These are phyloP conservation scores for Gossypium thurberi DNA, from an alignment of 345 rosid genomes.

Conservation along the genomic window DNA sequence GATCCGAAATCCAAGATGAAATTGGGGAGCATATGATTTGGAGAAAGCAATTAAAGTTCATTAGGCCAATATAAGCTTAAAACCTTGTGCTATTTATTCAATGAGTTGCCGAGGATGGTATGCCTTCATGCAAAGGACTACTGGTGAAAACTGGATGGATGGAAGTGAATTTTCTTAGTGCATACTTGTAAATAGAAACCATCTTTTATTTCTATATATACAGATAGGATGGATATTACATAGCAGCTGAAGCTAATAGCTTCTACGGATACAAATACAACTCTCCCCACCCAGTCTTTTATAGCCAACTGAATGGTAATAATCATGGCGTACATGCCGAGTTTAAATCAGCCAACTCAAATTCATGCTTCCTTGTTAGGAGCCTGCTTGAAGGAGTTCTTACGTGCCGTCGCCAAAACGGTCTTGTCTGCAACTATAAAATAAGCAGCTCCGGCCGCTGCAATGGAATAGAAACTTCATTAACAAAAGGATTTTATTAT, in stretches of 20 bases:
- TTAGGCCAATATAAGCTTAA: neutral
- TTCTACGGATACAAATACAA: neutral
- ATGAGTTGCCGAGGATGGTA: too few species aligned
- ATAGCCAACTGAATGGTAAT: neutral
- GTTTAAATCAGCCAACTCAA: neutral
- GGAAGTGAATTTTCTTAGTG: neutral
- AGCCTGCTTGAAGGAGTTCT: constrained; percentile 49
- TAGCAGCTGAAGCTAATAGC: neutral
- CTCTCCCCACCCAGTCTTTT: neutral
- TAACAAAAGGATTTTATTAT: neutral
- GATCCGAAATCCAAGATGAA: too few species aligned
- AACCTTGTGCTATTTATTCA: too few species aligned
- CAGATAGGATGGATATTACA: constrained; percentile 11
- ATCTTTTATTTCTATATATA: constrained; percentile 9
- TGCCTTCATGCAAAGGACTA: too few species aligned
- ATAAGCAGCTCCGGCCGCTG: constrained; percentile 86
- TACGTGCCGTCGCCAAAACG: constrained; percentile 71
- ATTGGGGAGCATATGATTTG: too few species aligned
- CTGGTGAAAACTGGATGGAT: too few species aligned
- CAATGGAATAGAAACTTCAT: neutral
- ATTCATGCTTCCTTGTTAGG: constrained; percentile 17
- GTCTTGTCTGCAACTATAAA: constrained; percentile 96
- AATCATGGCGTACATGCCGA: neutral
- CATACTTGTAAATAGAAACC: neutral
- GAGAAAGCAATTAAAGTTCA: too few species aligned